These are phyloP conservation scores for Parasitella parasitica DNA, from an alignment of 371 early-diverging fungal species.

Conservation along the genomic window DNA sequence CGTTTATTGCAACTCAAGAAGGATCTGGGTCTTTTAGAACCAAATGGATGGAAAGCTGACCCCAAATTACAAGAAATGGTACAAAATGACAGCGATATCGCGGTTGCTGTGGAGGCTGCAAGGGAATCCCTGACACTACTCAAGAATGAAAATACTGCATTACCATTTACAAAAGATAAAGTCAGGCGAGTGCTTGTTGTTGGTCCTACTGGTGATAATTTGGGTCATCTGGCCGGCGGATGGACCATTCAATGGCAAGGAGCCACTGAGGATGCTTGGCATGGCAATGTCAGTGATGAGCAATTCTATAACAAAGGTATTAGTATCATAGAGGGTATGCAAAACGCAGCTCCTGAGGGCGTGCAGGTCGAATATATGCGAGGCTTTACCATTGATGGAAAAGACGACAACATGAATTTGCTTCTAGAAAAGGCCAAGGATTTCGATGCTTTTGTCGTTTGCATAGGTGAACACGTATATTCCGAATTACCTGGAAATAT, in stretches of 20 bases:
- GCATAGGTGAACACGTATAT: conserved; percentile 53
- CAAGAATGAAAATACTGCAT: conserved; percentile 46
- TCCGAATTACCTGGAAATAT: conserved; percentile 60
- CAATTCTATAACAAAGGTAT: conserved; percentile 52
- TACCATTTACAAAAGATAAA: conserved; percentile 40
- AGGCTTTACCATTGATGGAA: conserved; percentile 29
- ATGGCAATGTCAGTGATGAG: conserved; percentile 42
- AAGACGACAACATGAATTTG: conserved; percentile 26
- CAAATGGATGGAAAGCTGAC: conserved; percentile 42
- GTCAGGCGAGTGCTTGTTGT: conserved; percentile 43
- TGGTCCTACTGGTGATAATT: conserved; percentile 49
- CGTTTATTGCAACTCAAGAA: conserved; percentile 57
- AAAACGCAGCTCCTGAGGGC: conserved; percentile 34
- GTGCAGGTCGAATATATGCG: conserved; percentile 32
- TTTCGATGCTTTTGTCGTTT: conserved; percentile 47
- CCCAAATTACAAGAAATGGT: conserved; percentile 27
- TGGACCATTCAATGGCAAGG: conserved; percentile 67
- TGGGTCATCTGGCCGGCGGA: conserved; percentile 53
- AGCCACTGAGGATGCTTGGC: conserved; percentile 34
- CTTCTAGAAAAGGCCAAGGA: conserved; percentile 32
- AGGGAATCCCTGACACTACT: conserved; percentile 62
- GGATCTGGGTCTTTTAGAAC: conserved; percentile 60
- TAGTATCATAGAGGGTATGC: conserved; percentile 46
- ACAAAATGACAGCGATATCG: conserved; percentile 43
- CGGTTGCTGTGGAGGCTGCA: conserved; percentile 47